Percentiles rank a stretch among this genome's conserved stretches.
Conservation (phyloP, 73 alveolate species). For the Paramecium caudatum region DNA sequence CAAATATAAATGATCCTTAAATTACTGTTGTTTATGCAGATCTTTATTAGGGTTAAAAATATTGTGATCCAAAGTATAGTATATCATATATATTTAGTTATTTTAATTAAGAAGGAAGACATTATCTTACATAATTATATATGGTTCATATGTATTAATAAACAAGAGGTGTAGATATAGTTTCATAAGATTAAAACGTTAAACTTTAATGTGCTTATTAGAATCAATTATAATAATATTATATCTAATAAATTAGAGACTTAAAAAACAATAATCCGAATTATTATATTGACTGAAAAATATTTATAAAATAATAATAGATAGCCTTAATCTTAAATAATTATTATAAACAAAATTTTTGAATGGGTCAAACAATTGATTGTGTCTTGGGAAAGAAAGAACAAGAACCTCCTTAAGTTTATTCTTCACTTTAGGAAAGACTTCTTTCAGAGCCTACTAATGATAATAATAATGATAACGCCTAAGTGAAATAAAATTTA, state of each 20-base stretch:
- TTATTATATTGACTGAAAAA: too few species aligned
- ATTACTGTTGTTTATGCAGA: background rate
- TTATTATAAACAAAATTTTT: too few species aligned
- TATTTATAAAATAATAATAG: too few species aligned
- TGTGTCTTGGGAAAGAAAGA: too few species aligned
- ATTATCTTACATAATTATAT: background rate
- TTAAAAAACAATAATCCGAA: background rate
- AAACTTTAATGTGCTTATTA: background rate
- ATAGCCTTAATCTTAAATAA: too few species aligned
- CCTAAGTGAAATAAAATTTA: too few species aligned
- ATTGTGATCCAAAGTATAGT: slow-evolving; percentile 9
- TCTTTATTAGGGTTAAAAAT: background rate
- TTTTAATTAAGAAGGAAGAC: slow-evolving; percentile 40
- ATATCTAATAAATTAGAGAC: background rate
- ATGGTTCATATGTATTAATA: slow-evolving; percentile 61
- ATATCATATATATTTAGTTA: background rate
- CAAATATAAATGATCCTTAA: slow-evolving; percentile 17
- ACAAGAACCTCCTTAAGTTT: too few species aligned
- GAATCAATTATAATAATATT: background rate
- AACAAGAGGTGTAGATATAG: slow-evolving; percentile 54
- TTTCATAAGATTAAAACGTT: background rate
- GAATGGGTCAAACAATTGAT: too few species aligned
- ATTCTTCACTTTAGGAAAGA: too few species aligned
- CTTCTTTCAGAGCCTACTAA: too few species aligned
- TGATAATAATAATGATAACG: too few species aligned